A percentile compares a stretch with the other conserved stretches of the same genome.
These are phyloP conservation scores for Aspergillus coremiiformis DNA, from an alignment of 495 filamentous ascomycete genomes.

Conservation along the genomic window DNA sequence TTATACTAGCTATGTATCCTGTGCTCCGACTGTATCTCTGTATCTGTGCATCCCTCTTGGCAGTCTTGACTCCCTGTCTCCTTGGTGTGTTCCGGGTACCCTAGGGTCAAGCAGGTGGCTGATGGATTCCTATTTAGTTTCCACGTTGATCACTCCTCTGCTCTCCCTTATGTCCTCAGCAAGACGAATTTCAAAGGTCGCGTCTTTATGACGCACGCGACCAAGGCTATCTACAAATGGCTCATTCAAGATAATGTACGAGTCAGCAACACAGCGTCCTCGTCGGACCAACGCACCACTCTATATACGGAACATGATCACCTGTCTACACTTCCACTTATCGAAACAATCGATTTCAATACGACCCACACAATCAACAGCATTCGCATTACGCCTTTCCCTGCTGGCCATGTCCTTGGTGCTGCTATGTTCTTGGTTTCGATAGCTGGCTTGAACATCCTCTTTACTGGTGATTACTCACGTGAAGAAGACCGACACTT, in stretches of 20 bases:
- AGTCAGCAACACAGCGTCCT: constrained; percentile 68
- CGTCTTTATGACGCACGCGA: constrained; percentile 98
- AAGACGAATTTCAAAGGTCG: constrained; percentile 96
- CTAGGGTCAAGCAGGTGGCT: constrained; percentile 14
- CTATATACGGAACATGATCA: constrained; percentile 94
- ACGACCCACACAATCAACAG: constrained; percentile 95
- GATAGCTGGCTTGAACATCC: constrained; percentile 88
- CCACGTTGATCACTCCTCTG: constrained; percentile 94
- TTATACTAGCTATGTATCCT: constrained; percentile 16
- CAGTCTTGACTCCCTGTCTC: not conserved
- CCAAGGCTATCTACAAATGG: constrained; percentile 99
- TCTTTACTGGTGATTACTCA: constrained; percentile 97
- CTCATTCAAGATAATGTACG: constrained; percentile 93
- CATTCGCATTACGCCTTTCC: constrained; percentile 93
- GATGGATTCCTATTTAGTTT: constrained; percentile 54
- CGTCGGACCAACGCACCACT: constrained; percentile 63
- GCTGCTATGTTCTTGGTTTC: constrained; percentile 97
- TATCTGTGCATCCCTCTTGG: constrained; percentile 8
- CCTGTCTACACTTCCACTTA: constrained; percentile 80
- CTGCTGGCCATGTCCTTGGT: constrained; percentile 94
- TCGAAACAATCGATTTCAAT: constrained; percentile 97
- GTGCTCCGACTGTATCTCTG: constrained; percentile 18
- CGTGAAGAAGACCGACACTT: constrained; percentile 91
- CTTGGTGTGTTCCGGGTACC: not conserved
- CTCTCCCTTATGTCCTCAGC: constrained; percentile 89